Evolutionary conservation across 1,284 basidiomycete species (phyloP), one percentile per base, ranked within the genome.

Genomic region (Apiotrichum gracile): DNA sequence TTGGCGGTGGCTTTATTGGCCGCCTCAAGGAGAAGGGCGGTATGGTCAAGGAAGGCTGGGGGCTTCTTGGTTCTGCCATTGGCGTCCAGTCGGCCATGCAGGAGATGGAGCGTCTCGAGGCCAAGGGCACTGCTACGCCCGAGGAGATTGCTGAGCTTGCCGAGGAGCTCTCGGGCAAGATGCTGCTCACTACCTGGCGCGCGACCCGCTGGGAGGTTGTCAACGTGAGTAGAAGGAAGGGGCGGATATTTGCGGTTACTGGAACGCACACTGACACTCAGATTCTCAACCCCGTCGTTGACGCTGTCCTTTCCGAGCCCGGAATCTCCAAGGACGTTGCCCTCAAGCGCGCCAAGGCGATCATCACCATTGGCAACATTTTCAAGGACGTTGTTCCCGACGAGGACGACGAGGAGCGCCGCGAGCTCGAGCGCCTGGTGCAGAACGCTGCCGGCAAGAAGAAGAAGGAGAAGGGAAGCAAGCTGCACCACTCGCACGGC

Each of bases 91-190:
- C 63, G n/a, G 72, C 72, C 7, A 80, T 82, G 78, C 76, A 90
- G 78, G 92, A 97, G 77, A 90, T 98, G 83, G 88, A 94, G 70
- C 86, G 83, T 65, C 77, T 89, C 35, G 90, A 96, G 73, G 83
- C 86, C 41, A 92, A 88, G 69, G 91, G 90, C 24, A 93, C 72
- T 52, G 78, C 89, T 3, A 81, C 79, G 4, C 87, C 89, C 63
- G 91, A 92, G 52, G 85, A 94, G 69, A 75, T 93, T 21, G 82
- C 85, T 53, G 86, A 87, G 19, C 76, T 98, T 42, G 94, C 97
- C 72, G 85, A 88, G 79, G 96, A 98, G 65, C 83, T 98, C 64
- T 94, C 90, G 17, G 91, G 91, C 56, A 97, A 93, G 85, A 90
- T 94, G 71, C 82, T 97, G 75, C 82, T 96, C 29, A 91, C 91